A percentile compares a stretch with the other conserved stretches of the same genome.
These are phyloP conservation scores for Gamsiella multidivaricata DNA, from an alignment of 192 early-diverging fungal species.

Conservation along the genomic window DNA sequence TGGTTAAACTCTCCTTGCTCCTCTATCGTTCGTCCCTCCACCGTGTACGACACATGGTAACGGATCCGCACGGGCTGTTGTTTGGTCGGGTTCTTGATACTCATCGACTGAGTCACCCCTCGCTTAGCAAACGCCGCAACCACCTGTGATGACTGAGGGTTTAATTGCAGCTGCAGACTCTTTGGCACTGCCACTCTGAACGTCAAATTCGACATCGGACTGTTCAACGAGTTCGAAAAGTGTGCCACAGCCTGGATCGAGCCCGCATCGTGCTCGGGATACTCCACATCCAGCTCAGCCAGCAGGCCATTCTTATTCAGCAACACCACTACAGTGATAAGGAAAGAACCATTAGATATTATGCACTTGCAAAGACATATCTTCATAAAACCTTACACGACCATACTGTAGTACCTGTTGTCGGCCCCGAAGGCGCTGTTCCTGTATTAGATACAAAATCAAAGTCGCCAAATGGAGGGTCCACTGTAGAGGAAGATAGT, in stretches of 20 bases:
- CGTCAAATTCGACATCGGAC: slow-evolving; percentile 55
- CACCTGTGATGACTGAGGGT: slow-evolving; percentile 55
- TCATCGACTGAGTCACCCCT: slow-evolving; percentile 53
- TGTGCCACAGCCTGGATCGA: slow-evolving; percentile 48
- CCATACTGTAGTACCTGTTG: no score
- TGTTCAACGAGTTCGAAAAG: slow-evolving; percentile 58
- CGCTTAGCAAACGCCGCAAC: slow-evolving; percentile 52
- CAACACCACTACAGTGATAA: slow-evolving; percentile 36
- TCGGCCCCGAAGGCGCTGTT: slow-evolving; percentile 12
- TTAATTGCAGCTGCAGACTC: slow-evolving; percentile 61
- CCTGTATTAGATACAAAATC: slow-evolving; percentile 44
- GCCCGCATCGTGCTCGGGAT: slow-evolving; percentile 9
- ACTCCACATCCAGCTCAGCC: slow-evolving; percentile 50
- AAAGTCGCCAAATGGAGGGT: slow-evolving; percentile 45
- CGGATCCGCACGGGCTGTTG: slow-evolving; percentile 58
- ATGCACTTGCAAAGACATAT: neutral
- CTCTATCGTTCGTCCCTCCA: slow-evolving; percentile 61
- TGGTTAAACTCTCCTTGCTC: slow-evolving; percentile 58
- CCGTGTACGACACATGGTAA: slow-evolving; percentile 61
- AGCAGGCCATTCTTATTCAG: slow-evolving; percentile 61
- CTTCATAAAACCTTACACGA: no score
- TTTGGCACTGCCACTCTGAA: slow-evolving; percentile 62
- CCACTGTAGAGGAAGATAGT: neutral
- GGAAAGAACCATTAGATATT: neutral
- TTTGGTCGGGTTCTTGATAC: slow-evolving; percentile 57